Conservation (phyloP, 495 filamentous ascomycete species). For the Podospora pseudopauciseta region DNA sequence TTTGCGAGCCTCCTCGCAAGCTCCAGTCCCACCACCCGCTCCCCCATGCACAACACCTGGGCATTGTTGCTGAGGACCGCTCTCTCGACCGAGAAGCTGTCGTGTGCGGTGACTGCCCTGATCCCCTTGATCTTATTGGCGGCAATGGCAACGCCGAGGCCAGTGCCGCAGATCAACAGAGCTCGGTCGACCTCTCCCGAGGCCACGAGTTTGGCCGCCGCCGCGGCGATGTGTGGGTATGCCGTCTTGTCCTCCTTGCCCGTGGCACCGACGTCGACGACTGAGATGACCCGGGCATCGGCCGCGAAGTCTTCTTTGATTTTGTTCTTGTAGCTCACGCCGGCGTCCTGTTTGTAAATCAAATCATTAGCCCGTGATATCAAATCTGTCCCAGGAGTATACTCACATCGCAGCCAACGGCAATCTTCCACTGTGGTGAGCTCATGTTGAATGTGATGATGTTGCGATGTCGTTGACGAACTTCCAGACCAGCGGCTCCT, state of each 20-base stretch:
- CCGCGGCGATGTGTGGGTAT: slow-evolving; percentile 76
- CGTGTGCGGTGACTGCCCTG: slow-evolving; percentile 81
- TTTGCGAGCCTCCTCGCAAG: slow-evolving; percentile 70
- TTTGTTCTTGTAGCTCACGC: slow-evolving; percentile 72
- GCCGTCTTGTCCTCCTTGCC: slow-evolving; percentile 81
- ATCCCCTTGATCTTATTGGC: slow-evolving; percentile 87
- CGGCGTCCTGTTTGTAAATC: slow-evolving; percentile 57
- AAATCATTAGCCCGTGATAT: slow-evolving; percentile 16
- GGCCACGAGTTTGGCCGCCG: slow-evolving; percentile 62
- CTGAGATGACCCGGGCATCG: slow-evolving; percentile 61
- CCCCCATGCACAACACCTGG: slow-evolving; percentile 84
- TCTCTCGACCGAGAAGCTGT: slow-evolving; percentile 78
- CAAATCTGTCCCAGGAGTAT: slow-evolving; percentile 17
- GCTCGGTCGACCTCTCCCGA: slow-evolving; percentile 72
- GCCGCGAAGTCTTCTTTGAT: slow-evolving; percentile 69
- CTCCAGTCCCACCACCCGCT: slow-evolving; percentile 78
- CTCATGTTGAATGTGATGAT: slow-evolving; percentile 28
- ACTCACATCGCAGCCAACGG: slow-evolving; percentile 47
- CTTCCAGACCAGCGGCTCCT: slow-evolving; percentile 2
- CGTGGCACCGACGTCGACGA: slow-evolving; percentile 62
- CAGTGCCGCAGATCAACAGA: slow-evolving; percentile 83
- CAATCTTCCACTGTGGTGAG: slow-evolving; percentile 45
- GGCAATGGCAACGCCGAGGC: slow-evolving; percentile 77
- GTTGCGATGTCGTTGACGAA: slow-evolving; percentile 8
- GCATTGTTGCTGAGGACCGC: slow-evolving; percentile 81